Evolutionary conservation across 192 early-diverging fungal species (phyloP).

Genomic region (Backusella mclennaniae): DNA sequence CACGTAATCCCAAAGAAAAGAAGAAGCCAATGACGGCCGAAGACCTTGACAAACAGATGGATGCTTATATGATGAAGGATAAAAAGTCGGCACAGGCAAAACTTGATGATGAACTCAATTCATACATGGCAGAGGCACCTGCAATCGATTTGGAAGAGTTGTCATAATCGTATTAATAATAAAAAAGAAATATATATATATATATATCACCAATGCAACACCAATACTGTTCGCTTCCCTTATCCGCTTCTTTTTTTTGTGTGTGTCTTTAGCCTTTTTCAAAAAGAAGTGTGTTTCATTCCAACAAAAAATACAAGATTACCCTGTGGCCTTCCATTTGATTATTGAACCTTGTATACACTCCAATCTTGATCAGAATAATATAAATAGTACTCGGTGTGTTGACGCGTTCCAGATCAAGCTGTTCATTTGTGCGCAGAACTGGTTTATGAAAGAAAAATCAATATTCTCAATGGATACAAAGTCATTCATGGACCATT

Average conservation of each 20-base stretch:
- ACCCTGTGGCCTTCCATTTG: too few relatives aligned
- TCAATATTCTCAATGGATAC: not conserved
- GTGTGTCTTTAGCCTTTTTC: too few relatives aligned
- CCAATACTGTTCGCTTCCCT: not conserved
- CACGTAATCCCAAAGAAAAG: not conserved
- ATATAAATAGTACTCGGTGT: too few relatives aligned
- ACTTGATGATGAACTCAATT: slow-evolving; percentile 33
- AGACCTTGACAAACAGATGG: slow-evolving; percentile 28
- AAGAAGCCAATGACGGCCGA: slow-evolving; percentile 7
- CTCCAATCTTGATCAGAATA: too few relatives aligned
- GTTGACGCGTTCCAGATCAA: too few relatives aligned
- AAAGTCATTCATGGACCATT: too few relatives aligned
- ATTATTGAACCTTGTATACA: too few relatives aligned
- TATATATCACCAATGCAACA: not conserved
- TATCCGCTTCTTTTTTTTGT: not conserved
- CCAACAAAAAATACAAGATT: too few relatives aligned
- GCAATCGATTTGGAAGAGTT: not conserved
- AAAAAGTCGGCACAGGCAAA: slow-evolving; percentile 28
- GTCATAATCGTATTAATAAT: not conserved
- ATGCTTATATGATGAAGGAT: slow-evolving; percentile 40
- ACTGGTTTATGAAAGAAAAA: not conserved
- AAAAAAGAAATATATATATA: not conserved
- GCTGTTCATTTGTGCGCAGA: not conserved
- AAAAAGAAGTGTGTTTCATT: too few relatives aligned
- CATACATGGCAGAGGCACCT: slow-evolving; percentile 27